These are phyloP conservation scores for Apophysomyces variabilis DNA, from an alignment of 371 early-diverging fungal genomes.

Conservation along the genomic window DNA sequence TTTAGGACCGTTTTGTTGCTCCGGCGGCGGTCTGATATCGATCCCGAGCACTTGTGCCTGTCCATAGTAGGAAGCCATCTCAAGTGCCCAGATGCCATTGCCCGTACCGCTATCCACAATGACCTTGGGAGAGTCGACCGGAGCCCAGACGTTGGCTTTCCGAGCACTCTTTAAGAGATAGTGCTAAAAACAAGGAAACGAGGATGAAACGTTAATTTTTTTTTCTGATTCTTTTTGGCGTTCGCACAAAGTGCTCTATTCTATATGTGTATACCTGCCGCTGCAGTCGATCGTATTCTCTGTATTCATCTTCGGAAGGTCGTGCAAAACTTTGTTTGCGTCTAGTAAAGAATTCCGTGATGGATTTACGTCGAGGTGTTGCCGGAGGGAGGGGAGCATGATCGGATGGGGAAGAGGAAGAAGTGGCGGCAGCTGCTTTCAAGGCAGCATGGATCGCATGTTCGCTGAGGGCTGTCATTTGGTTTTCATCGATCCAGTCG, in stretches of 20 bases:
- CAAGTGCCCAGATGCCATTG: constrained; percentile 62
- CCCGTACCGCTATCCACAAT: constrained; percentile 61
- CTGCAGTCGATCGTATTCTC: constrained; percentile 50
- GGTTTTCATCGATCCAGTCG: constrained; percentile 50
- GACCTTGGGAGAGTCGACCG: constrained; percentile 39
- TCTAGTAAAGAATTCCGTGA: constrained; percentile 50
- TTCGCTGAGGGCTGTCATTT: constrained; percentile 26
- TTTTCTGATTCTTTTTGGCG: neutral
- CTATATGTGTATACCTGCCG: constrained; percentile 34
- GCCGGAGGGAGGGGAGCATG: constrained; percentile 14
- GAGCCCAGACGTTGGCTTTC: constrained; percentile 45
- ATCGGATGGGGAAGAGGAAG: constrained; percentile 8
- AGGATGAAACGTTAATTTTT: neutral
- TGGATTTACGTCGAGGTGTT: constrained; percentile 46
- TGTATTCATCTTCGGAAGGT: constrained; percentile 38
- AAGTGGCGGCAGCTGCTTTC: constrained; percentile 19
- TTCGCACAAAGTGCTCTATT: neutral
- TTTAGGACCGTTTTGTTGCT: constrained; percentile 34
- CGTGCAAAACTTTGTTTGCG: constrained; percentile 41
- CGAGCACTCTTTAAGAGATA: constrained; percentile 51
- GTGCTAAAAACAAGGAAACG: constrained; percentile 30
- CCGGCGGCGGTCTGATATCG: constrained; percentile 54
- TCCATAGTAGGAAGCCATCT: constrained; percentile 59
- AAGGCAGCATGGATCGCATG: constrained; percentile 28
- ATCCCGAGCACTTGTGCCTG: constrained; percentile 55